Percentiles rank a stretch among this genome's conserved stretches.
Evolutionary conservation across 2,329 filamentous ascomycete species (phyloP).

Genomic region (Epichloe bromicola): DNA sequence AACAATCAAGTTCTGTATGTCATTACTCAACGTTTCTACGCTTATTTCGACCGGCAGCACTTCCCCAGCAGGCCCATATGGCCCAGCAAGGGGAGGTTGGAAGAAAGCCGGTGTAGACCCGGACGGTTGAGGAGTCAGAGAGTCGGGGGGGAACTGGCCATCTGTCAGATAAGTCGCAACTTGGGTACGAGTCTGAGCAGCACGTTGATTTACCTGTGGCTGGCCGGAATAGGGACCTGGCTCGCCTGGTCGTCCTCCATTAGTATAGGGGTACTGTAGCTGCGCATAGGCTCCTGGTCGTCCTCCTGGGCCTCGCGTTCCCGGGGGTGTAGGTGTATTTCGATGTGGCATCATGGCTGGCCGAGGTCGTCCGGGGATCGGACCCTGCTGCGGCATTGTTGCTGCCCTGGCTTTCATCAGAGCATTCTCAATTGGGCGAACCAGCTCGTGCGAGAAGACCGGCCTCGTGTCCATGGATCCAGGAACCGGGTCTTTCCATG

Average conservation of each 20-base stretch:
- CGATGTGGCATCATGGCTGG: slow-evolving; percentile 46
- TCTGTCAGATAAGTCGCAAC: not conserved
- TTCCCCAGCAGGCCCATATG: slow-evolving; percentile 18
- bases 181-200: not conserved
- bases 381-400: slow-evolving; percentile 40
- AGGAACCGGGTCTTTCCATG: slow-evolving; percentile 94
- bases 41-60: slow-evolving; percentile 37
- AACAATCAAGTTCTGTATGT: slow-evolving; percentile 67
- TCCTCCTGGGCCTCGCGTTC: slow-evolving; percentile 18
- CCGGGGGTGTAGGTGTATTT: slow-evolving; percentile 63
- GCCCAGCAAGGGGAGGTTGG: slow-evolving; percentile 27
- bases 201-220: slow-evolving; percentile 15
- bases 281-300: slow-evolving; percentile 13
- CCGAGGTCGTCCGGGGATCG: slow-evolving; percentile 32
- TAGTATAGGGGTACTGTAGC: slow-evolving; percentile 17
- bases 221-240: slow-evolving; percentile 12
- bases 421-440: slow-evolving; percentile 84
- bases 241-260: slow-evolving; percentile 17
- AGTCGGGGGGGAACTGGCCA: slow-evolving; percentile 21
- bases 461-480: slow-evolving; percentile 86
- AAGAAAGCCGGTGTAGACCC: slow-evolving; percentile 25
- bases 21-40: slow-evolving; percentile 65
- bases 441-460: slow-evolving; percentile 79
- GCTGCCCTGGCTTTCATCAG: slow-evolving; percentile 66
- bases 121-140: slow-evolving; percentile 26